Evolutionary conservation across 495 filamentous ascomycete species (phyloP), one percentile per base, ranked within the genome.

Genomic region (Corynascus novoguineensis): DNA sequence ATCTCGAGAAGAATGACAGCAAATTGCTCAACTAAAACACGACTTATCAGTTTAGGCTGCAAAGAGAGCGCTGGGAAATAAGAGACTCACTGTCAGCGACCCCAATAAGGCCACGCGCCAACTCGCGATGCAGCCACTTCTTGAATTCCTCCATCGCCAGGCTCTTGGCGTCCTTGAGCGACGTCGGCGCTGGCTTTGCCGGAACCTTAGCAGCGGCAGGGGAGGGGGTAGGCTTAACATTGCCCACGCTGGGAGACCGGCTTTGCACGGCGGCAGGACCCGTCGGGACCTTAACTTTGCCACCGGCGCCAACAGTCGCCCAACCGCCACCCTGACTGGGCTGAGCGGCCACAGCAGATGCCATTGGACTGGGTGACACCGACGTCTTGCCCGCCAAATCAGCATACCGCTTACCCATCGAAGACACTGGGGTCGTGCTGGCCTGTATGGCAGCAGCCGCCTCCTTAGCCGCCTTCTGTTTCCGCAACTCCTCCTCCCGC

Each of bases 231-330:
- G 62, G 24, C 62, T 75, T 67, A 68, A 64, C 31, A 72, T 59
- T 66, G 68, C 71, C 68, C 59, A 74, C 72, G 60, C 82, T 86
- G 14, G 78, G 72, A 3, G 85, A 75, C 12, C 86, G 82, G 24
- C 73, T 77, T 29, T 83, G 79, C 9, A 77, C 68, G 28, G n/a
- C n/a, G n/a, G 76, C 71, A n/a, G 78, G 77, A 14, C 81, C 81
- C 1, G 83, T 82, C 17, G 83, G 78, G 15, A 83, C 75, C 77
- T 95, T 97, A 31, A 86, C 80, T 73, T 96, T 97, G 5, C 93
- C 93, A 55, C 90, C 83, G 14, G 92, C 89, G n/a, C 95, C 95
- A 41, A 97, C 93, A 0, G 92, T 97, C 31, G 90, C 92, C 95
- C 95, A 97, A 19, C 90, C 91, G 37, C 86, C 78, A 50, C 76